Evolutionary conservation across 2,329 filamentous ascomycete species (phyloP), one percentile per base, ranked within the genome.

Genomic region (Colletotrichum navitas): DNA sequence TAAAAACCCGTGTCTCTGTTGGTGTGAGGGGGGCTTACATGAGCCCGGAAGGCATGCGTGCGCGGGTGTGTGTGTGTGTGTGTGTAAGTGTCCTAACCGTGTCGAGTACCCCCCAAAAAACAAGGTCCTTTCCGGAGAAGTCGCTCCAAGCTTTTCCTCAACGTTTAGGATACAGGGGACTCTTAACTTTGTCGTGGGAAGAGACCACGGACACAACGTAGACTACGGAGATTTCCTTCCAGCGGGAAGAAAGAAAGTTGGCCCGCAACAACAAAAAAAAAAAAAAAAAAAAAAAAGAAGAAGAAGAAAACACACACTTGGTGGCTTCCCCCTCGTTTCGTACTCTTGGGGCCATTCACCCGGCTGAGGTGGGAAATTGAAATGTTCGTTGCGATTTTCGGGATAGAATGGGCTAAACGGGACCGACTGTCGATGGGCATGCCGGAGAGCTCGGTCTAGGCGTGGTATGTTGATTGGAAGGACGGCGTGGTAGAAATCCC

Each of bases 101-200:
- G 14, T 34, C 47, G 58, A 51, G 21, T n/a, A 2, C 8, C 34
- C 34, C 34, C 34, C 6, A n/a, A 10, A 10, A 43, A 21, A 21
- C 10, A 45, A 10, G 3, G 68, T 8, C 49, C 58, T 51, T 32
- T 63, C 52, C 64, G 68, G 68, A 68, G 64, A 39, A 21, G 51
- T 34, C 43, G 21, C 21, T 68, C 68, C 68, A 68, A 61, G 66
- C 51, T 68, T 71, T 63, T 45, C 43, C 43, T 51, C 59, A 63
- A 68, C 64, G 59, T 39, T 54, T 26, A 21, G 59, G 21, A 59
- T 45, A 32, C 14, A 71, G 68, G 59, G 59, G 29, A n/a, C 49
- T 59, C 62, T 54, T 54, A 52, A 45, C 21, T 71, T 63, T 59
- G 34, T 64, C 64, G 68, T 68, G 16, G 18, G 43, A 43, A 32